Percentiles rank a stretch among this genome's conserved stretches.
Conservation (phyloP, 371 early-diverging fungal genomes). For the Apophysomyces trapeziformis region DNA sequence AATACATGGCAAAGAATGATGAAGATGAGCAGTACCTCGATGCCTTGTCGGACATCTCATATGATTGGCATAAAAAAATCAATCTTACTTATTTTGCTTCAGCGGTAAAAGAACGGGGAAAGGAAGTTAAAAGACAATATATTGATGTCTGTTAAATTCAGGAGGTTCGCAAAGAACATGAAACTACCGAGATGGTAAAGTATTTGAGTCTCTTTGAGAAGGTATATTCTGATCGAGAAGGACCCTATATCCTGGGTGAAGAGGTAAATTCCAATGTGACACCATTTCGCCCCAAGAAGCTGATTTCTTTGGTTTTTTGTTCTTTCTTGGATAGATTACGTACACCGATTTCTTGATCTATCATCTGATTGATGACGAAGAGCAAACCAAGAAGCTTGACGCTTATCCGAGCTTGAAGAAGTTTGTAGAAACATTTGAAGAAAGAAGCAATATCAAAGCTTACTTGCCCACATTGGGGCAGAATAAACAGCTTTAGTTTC, state of each 20-base stretch:
- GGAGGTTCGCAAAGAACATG: constrained; percentile 3
- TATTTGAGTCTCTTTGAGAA: constrained; percentile 13
- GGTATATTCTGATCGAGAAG: constrained; percentile 14
- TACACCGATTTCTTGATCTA: constrained; percentile 24
- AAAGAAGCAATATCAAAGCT: constrained; percentile 8
- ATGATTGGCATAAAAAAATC: constrained; percentile 40
- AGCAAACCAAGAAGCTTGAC: not conserved
- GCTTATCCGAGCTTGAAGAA: constrained; percentile 16
- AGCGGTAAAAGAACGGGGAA: constrained; percentile 59
- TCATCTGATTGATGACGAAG: constrained; percentile 14
- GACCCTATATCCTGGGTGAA: constrained; percentile 18
- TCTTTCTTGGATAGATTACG: constrained; percentile 11
- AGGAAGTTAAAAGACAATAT: no score
- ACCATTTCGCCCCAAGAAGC: constrained; percentile 53
- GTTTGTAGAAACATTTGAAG: constrained; percentile 13
- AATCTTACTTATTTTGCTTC: constrained; percentile 66
- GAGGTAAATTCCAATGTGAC: constrained; percentile 11
- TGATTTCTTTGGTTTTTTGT: not conserved
- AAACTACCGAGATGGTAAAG: not conserved
- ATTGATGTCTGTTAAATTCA: not conserved
- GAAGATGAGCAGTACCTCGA: constrained; percentile 15
- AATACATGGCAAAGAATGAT: constrained; percentile 7
- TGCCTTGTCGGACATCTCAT: constrained; percentile 11
- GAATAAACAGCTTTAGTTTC: not conserved
- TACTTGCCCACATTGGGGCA: constrained; percentile 4